These are phyloP conservation scores for Trichoderma pleuroti DNA, from an alignment of 2,329 filamentous ascomycete genomes.

Conservation along the genomic window DNA sequence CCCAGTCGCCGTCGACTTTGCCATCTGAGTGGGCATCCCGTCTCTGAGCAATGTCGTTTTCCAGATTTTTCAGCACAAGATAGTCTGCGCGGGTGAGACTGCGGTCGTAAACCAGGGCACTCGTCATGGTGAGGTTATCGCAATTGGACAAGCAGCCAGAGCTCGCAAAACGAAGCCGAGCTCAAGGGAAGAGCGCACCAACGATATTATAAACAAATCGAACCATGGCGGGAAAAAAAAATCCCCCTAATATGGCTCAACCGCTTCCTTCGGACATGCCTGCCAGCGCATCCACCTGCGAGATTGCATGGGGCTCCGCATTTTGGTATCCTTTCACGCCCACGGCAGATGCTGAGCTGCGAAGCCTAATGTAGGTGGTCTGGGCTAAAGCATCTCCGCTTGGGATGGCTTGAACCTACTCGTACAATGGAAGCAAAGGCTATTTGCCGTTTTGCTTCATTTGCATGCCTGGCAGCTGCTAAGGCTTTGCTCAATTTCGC, in stretches of 20 bases:
- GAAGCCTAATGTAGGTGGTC: neutral
- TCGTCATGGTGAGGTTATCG: constrained; percentile 23
- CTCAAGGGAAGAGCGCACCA: neutral
- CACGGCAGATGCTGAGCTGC: neutral
- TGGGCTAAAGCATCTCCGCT: neutral
- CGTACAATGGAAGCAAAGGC: neutral
- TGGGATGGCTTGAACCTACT: constrained; percentile 6
- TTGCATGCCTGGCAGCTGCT: neutral
- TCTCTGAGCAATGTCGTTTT: constrained; percentile 34
- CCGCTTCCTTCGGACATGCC: constrained; percentile 3
- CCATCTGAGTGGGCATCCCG: neutral
- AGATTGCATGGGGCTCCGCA: constrained; percentile 16
- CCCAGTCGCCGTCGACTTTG: neutral
- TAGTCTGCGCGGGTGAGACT: constrained; percentile 41
- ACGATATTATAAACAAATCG: neutral
- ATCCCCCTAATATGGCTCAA: constrained; percentile 6
- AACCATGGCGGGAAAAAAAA: constrained; percentile 4
- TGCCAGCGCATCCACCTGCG: constrained; percentile 16
- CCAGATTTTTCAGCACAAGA: constrained; percentile 39
- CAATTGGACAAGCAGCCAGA: neutral
- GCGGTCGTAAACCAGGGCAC: constrained; percentile 35
- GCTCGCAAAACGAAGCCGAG: neutral
- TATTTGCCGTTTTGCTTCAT: neutral
- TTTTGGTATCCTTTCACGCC: constrained; percentile 5
- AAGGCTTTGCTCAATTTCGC: neutral